Percentiles rank a stretch among this genome's conserved stretches.
These are phyloP conservation scores for Trichoderma koningiopsis DNA, from an alignment of 2,329 filamentous ascomycete species.

Conservation along the genomic window DNA sequence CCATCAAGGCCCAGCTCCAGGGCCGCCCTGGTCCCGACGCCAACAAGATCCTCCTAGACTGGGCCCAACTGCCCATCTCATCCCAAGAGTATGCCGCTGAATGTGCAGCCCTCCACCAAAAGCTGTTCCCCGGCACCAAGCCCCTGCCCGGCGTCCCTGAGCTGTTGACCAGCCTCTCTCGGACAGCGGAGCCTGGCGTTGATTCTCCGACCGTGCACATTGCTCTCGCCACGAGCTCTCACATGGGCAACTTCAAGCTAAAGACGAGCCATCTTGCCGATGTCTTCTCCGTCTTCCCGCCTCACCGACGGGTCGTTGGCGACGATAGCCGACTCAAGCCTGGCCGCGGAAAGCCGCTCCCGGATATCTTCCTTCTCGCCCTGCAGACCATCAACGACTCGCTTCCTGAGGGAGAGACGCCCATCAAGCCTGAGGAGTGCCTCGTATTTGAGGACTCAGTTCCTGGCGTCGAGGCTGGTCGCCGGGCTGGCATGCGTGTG, in stretches of 20 bases:
- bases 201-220: conserved; percentile 61
- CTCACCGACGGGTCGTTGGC: conserved; percentile 74
- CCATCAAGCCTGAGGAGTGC: conserved; percentile 81
- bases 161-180: conserved; percentile 63
- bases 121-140: conserved; percentile 73
- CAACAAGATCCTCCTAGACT: conserved; percentile 65
- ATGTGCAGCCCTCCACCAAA: conserved; percentile 64
- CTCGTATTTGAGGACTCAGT: conserved; percentile 96
- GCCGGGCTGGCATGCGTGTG: conserved; percentile 91
- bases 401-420: conserved; percentile 61
- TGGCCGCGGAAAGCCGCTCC: conserved; percentile 89
- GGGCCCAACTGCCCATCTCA: conserved; percentile 82
- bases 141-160: conserved; percentile 76
- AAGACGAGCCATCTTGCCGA: conserved; percentile 68
- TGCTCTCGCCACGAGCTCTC: conserved; percentile 82
- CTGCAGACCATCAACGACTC: conserved; percentile 81
- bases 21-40: conserved; percentile 58
- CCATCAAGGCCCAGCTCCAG: conserved; percentile 83
- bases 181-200: conserved; percentile 42
- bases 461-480: conserved; percentile 85
- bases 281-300: conserved; percentile 66
- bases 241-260: conserved; percentile 70
- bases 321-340: conserved; percentile 77
- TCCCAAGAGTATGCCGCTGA: conserved; percentile 65
- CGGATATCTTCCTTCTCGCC: conserved; percentile 91